phyloP scores from a whole-genome alignment of 176 grass and related monocot genomes.

The Avena sativa region DNA sequence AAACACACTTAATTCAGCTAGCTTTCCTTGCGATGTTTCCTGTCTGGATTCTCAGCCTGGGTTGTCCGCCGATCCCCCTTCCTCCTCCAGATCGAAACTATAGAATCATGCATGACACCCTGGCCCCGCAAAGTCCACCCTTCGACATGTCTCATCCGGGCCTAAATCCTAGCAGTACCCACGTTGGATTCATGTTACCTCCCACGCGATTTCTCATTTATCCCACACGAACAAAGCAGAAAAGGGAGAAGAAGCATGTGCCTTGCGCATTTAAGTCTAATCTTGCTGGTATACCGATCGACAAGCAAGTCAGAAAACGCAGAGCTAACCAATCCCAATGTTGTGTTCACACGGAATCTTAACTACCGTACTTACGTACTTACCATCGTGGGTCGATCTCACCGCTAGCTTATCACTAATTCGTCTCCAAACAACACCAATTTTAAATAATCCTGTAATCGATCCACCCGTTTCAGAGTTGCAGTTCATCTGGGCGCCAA shows the following conservation, averaged over 20 bases:
- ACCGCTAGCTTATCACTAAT: neutral
- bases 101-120: neutral
- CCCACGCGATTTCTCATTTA: neutral
- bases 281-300: slow-evolving; percentile 12
- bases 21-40: neutral
- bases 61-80: neutral
- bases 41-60: neutral
- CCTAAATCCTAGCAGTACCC: neutral
- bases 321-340: slow-evolving; percentile 14
- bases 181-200: neutral
- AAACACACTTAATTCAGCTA: neutral
- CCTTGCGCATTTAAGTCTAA: slow-evolving; percentile 18
- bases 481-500: slow-evolving; percentile 1
- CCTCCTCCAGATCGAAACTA: neutral
- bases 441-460: neutral
- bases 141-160: neutral
- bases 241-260: slow-evolving; percentile 6
- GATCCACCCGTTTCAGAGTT: neutral
- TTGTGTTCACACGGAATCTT: slow-evolving; percentile 39
- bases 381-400: slow-evolving; percentile 2
- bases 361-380: slow-evolving; percentile 35
- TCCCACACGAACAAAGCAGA: neutral
- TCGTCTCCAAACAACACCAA: neutral
- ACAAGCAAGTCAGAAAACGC: neutral
- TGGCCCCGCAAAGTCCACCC: neutral